Evolutionary conservation across 352 stramenopile species (phyloP).

Genomic region (Peronospora destructor): DNA sequence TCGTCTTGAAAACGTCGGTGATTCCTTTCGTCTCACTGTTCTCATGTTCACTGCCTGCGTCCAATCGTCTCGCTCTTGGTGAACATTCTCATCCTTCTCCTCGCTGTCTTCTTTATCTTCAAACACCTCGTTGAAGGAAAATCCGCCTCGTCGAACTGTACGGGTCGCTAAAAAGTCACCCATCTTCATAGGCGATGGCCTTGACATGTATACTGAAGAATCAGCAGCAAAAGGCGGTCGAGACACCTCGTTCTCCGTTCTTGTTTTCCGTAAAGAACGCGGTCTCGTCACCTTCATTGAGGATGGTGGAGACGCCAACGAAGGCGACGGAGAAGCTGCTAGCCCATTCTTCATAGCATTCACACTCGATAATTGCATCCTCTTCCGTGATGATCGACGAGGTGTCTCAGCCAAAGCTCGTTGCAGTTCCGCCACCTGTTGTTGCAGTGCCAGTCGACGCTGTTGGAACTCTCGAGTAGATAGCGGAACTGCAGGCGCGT

Average conservation of each 20-base stretch:
- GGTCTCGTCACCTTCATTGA: conserved; percentile 14
- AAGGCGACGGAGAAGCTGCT: conserved; percentile 7
- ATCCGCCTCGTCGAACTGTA: conserved; percentile 5
- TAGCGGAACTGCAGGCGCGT: conserved; percentile 21
- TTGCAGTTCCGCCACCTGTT: conserved; percentile 35
- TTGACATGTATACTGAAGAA: conserved; percentile 4
- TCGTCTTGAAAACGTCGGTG: conserved; percentile 13
- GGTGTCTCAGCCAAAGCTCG: conserved; percentile 23
- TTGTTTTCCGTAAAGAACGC: conserved; percentile 4
- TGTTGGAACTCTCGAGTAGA: conserved; percentile 37
- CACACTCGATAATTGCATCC: conserved; percentile 1
- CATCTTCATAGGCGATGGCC: conserved; percentile 15
- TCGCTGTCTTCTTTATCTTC: conserved; percentile 7
- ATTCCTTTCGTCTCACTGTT: conserved; percentile 10
- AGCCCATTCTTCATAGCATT: conserved; percentile 1
- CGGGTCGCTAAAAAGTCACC: conserved; percentile 13
- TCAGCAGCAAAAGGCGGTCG: not conserved
- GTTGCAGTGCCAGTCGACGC: conserved; percentile 32
- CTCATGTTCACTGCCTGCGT: conserved; percentile 2
- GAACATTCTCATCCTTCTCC: conserved; percentile 5
- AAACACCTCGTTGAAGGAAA: conserved; percentile 21
- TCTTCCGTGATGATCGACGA: conserved; percentile 13
- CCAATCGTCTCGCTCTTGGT: not conserved
- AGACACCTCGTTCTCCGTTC: conserved; percentile 2
- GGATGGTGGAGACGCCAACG: conserved; percentile 12